Evolutionary conservation across 768 basidiomycete species (phyloP), one percentile per base, ranked within the genome.

Genomic region (Auricularia sp.): DNA sequence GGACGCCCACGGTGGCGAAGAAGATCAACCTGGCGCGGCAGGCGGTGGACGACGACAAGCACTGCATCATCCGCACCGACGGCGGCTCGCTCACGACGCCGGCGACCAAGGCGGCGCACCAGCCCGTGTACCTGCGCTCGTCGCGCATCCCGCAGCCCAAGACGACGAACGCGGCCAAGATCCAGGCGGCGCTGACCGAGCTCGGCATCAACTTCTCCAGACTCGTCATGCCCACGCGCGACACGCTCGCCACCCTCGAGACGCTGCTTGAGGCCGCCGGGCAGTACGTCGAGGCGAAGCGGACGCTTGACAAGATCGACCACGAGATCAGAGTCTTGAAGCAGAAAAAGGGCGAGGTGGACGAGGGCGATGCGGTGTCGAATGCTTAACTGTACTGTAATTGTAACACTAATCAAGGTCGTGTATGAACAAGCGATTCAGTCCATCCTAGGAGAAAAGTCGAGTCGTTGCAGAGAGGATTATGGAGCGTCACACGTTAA

Each of bases 141-240:
- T 87, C 87, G 73, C 95, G 92, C 73, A 79, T 97, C 34, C 88
- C 93, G 1, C 75, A 80, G 39, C 90, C 92, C 16, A 96, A 94
- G 73, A 78, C 86, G 3, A 81, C 85, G 45, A 80, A 88, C 29
- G 83, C 85, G 2, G 85, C 86, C 16, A 92, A 94, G 71, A 84
- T 98, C 69, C 80, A 85, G 8, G 86, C 88, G 65, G 82, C 88
- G 14, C 81, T 98, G 16, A 73, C 80, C 6, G 94, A 98, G 75
- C 80, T 95, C 11, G 87, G 88, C 14, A 77, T 97, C 11, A 81
- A 82, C 16, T 80, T 85, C 64, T 82, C 82, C 16, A 85, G 89
- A 11, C 82, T 99, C 62, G 90, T 96, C 66, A 98, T 98, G 94
- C 97, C 97, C 18, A 98, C 97, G 2, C 82, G 86, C 45, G 86